phyloP scores from a whole-genome alignment of 768 basidiomycete genomes.

The Suillus clintonianus region DNA sequence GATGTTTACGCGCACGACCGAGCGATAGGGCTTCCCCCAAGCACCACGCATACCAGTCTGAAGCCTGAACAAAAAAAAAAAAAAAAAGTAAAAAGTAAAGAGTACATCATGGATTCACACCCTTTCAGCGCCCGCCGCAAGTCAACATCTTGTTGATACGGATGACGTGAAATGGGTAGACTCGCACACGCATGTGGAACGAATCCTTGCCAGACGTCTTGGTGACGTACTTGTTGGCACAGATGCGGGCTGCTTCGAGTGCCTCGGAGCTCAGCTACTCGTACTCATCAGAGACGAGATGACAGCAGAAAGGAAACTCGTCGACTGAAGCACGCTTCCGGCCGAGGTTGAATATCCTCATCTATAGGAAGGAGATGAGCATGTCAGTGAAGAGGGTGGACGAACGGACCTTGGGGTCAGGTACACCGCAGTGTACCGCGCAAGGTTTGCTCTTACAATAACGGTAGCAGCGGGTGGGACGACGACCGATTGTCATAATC shows the following conservation, averaged over 20 bases:
- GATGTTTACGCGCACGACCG: slow-evolving; percentile 94
- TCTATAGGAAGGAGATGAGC: slow-evolving; percentile 47
- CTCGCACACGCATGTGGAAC: slow-evolving; percentile 96
- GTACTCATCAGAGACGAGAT: slow-evolving; percentile 97
- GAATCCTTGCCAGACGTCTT: slow-evolving; percentile 98
- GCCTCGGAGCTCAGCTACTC: slow-evolving; percentile 96
- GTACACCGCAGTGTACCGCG: slow-evolving; percentile 96
- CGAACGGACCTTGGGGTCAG: slow-evolving; percentile 80
- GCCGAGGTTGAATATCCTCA: slow-evolving; percentile 94
- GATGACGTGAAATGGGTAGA: slow-evolving; percentile 98
- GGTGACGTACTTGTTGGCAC: slow-evolving; percentile 99
- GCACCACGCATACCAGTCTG: slow-evolving; percentile 99
- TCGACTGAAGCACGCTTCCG: slow-evolving; percentile 96
- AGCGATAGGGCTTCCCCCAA: slow-evolving; percentile 98
- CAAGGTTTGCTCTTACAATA: slow-evolving; percentile 99
- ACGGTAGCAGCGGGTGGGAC: slow-evolving; percentile 96
- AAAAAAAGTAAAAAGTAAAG: background rate
- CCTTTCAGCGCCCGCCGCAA: slow-evolving; percentile 99
- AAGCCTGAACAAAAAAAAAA: slow-evolving; percentile 47
- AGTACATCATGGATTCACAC: background rate
- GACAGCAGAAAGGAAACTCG: slow-evolving; percentile 97
- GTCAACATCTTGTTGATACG: slow-evolving; percentile 99
- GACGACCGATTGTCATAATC: slow-evolving; percentile 81
- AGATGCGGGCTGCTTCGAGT: slow-evolving; percentile 97
- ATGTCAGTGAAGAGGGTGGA: background rate